Evolutionary conservation across 768 basidiomycete genomes (phyloP).

Genomic region (Russula ochroleuca): DNA sequence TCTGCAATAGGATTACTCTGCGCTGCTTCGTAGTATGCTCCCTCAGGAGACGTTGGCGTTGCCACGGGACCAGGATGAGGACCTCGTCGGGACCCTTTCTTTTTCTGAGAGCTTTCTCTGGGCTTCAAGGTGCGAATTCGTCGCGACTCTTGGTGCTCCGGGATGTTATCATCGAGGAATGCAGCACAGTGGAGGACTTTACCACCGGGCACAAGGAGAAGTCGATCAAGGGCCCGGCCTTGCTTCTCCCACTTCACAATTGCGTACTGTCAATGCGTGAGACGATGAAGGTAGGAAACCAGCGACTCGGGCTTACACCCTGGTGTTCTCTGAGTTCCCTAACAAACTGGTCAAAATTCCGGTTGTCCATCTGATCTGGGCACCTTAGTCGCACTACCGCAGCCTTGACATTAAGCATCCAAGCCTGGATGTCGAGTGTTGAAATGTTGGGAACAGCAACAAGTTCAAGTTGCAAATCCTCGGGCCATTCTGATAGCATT

Average conservation of each 20-base stretch:
- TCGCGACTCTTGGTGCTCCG: not conserved
- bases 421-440: slow-evolving; percentile 1
- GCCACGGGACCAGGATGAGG: no score
- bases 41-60: no score
- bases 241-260: not conserved
- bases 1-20: no score
- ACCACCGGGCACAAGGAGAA: slow-evolving; percentile 3
- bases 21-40: no score
- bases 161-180: slow-evolving; percentile 1
- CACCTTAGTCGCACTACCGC: not conserved
- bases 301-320: not conserved
- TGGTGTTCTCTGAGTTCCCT: not conserved
- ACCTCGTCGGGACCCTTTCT: no score
- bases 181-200: not conserved
- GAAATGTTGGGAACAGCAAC: not conserved
- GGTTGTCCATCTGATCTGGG: not conserved
- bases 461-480: not conserved
- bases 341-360: not conserved
- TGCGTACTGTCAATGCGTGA: slow-evolving; percentile 7
- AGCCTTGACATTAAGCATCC: slow-evolving; percentile 2
- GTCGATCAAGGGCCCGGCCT: not conserved
- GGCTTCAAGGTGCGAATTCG: not conserved
- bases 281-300: not conserved
- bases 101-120: no score
- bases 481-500: not conserved